Base-by-base conservation (phyloP, 306 rosid genomes). In the Hippophae gyantsensis region DNA sequence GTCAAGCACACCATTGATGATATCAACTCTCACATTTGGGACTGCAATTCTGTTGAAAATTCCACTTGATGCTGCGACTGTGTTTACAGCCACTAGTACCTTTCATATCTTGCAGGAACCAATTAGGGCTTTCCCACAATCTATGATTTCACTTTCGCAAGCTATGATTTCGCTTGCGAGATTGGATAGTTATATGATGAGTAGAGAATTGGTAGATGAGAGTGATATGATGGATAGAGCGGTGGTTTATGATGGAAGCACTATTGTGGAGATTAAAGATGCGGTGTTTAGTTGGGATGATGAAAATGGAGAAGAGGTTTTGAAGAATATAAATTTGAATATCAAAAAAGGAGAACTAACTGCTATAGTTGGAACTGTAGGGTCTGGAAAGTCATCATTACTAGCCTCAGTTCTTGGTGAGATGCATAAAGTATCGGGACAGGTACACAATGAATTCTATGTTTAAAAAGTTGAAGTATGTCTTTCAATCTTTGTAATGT, bases 371-470 rank as follows among this genome's bases (percentile, higher is more conserved):
- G 98, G 98, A 48, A 92, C 89, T 2, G 96, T 92, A 0, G 98
- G 98, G 18, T 81, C 95, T 0, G 98, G 98, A 26, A 92, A 92
- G 54, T 87, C 98, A 79, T 92, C 98, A 57, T 82, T 92, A 49
- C 81, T 92, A 40, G 83, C 95, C 6, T 82, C 98, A 57, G 58
- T 92, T 84, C 93, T 92, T 10, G 98, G 98, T 9, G 98, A 92
- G 72, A 92, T 92, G 96, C 83, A 78, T 79, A 85, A 69, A 70
- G 62, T 73, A 63, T 78, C 93, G 1, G 98, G 96, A 69, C 80
- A 74, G 98, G 97, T 88, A 79, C 54, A 32, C 5, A 4, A 2
- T 32, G 38, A 32, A 32, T 32, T 32, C 38, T 32, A 32, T 32
- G 38, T 2, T 72, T 47, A 13, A 47, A 47, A 12, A 47, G 10